Evolutionary conservation across 1,284 basidiomycete genomes (phyloP).

Genomic region (Cryptococcus wingfieldii): DNA sequence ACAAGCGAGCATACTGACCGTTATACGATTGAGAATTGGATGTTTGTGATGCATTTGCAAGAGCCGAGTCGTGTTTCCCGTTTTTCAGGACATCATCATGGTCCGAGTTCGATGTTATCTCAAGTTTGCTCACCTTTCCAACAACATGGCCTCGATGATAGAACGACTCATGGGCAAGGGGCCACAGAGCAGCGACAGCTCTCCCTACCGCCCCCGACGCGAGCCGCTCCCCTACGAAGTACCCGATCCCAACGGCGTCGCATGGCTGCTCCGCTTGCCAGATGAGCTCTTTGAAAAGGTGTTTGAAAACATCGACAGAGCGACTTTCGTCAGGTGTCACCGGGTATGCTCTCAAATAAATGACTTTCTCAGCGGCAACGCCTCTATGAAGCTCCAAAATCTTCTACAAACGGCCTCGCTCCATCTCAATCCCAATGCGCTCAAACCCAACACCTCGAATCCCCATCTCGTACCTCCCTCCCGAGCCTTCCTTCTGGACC

Average conservation of each 20-base stretch:
- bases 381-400: constrained; percentile 61
- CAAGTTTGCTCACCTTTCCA: too few species aligned
- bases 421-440: constrained; percentile 55
- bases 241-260: constrained; percentile 21
- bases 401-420: constrained; percentile 74
- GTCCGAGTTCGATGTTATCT: too few species aligned
- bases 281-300: constrained; percentile 33
- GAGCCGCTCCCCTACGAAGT: constrained; percentile 21
- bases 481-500: constrained; percentile 30
- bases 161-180: background rate
- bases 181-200: background rate
- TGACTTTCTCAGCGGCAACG: constrained; percentile 27
- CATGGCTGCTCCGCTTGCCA: constrained; percentile 27
- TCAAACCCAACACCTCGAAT: constrained; percentile 14
- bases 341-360: constrained; percentile 35
- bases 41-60: too few species aligned
- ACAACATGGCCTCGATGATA: constrained; percentile 1
- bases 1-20: too few species aligned
- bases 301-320: constrained; percentile 26
- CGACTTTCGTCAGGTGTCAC: constrained; percentile 25
- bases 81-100: too few species aligned
- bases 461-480: constrained; percentile 47
- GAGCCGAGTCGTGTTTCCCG: rapidly evolving
- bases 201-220: background rate
- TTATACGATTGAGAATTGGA: too few species aligned